Percentiles rank a stretch among this genome's conserved stretches.
These are phyloP conservation scores for Parasitella parasitica DNA, from an alignment of 371 early-diverging fungal species.

Conservation along the genomic window DNA sequence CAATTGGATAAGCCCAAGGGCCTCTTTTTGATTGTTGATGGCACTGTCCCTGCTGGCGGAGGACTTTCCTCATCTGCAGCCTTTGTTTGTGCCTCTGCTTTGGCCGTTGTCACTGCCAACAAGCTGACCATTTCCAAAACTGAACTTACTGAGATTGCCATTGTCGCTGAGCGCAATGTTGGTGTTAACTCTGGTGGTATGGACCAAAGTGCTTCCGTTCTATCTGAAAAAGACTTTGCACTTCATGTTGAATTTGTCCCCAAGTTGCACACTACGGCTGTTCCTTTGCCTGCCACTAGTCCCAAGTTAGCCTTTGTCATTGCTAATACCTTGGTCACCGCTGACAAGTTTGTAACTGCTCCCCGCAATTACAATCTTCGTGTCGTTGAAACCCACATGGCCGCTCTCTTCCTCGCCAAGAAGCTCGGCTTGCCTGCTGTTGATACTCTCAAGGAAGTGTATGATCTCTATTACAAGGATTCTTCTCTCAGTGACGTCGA, in stretches of 20 bases:
- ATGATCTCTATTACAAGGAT: constrained; percentile 57
- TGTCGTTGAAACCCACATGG: constrained; percentile 91
- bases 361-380: constrained; percentile 91
- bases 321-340: constrained; percentile 84
- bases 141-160: constrained; percentile 74
- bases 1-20: constrained; percentile 59
- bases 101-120: constrained; percentile 68
- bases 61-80: constrained; percentile 89
- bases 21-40: constrained; percentile 71
- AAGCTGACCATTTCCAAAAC: constrained; percentile 54
- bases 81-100: constrained; percentile 76
- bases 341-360: constrained; percentile 89
- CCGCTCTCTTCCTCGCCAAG: constrained; percentile 68
- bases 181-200: constrained; percentile 88
- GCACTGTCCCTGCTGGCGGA: constrained; percentile 82
- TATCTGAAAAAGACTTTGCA: constrained; percentile 70
- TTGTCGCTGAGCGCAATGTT: constrained; percentile 79
- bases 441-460: constrained; percentile 66
- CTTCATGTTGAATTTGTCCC: constrained; percentile 88
- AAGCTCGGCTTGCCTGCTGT: constrained; percentile 44
- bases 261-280: constrained; percentile 61
- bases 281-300: constrained; percentile 56
- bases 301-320: constrained; percentile 79
- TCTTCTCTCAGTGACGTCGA: constrained; percentile 32
- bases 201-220: constrained; percentile 92